A percentile compares a stretch with the other conserved stretches of the same genome.
Evolutionary conservation across 352 stramenopile genomes (phyloP).

Genomic region (Globisporangium acanthophoron): DNA sequence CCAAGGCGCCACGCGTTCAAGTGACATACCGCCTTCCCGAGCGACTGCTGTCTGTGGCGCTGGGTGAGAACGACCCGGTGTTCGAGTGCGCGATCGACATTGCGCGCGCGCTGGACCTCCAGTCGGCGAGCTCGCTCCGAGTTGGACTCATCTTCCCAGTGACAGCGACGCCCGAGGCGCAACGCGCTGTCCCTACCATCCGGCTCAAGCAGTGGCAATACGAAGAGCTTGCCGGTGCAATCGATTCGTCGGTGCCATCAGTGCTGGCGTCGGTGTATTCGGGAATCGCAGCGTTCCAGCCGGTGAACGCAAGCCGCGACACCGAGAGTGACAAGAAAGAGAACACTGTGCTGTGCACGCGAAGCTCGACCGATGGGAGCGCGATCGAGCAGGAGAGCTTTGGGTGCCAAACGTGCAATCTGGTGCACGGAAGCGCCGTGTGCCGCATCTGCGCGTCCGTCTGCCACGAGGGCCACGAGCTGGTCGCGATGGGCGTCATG

Average conservation of each 20-base stretch:
- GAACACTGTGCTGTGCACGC: constrained; percentile 43
- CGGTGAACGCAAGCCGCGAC: constrained; percentile 8
- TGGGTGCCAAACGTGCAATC: constrained; percentile 76
- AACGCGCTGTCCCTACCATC: background rate
- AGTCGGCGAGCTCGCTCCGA: constrained; percentile 24
- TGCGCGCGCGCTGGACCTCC: constrained; percentile 33
- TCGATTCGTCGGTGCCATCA: constrained; percentile 11
- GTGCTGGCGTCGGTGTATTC: constrained; percentile 39
- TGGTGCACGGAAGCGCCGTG: constrained; percentile 60
- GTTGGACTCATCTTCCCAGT: constrained; percentile 47
- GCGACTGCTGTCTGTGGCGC: constrained; percentile 32
- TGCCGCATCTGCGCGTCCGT: constrained; percentile 64
- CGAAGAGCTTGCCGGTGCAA: constrained; percentile 12
- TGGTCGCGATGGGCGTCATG: constrained; percentile 66
- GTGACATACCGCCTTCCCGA: constrained; percentile 40
- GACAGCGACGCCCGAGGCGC: background rate
- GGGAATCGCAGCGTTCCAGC: constrained; percentile 17
- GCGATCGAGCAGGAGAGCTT: constrained; percentile 74
- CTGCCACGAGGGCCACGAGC: constrained; percentile 79
- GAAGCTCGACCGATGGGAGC: constrained; percentile 73
- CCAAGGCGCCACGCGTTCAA: constrained; percentile 17
- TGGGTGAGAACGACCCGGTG: constrained; percentile 30
- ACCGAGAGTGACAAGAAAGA: constrained; percentile 5
- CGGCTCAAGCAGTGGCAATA: constrained; percentile 30
- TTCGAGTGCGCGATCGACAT: constrained; percentile 57